Percentiles rank a stretch among this genome's conserved stretches.
These are phyloP conservation scores for Areca catechu DNA, from an alignment of 176 grass and related monocot species.

Conservation along the genomic window DNA sequence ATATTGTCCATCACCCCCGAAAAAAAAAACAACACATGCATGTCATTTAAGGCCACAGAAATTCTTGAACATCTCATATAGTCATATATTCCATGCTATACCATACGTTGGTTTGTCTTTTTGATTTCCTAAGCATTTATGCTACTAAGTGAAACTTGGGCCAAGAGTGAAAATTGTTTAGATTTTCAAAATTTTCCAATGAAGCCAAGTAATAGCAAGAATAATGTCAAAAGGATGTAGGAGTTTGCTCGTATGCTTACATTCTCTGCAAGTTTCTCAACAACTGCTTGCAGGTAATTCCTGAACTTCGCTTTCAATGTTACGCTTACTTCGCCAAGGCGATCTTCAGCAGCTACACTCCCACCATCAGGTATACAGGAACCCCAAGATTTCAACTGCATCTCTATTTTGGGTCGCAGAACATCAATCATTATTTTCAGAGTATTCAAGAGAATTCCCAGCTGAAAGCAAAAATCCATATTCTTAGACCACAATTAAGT, in stretches of 20 bases:
- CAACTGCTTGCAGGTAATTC: constrained; percentile 90
- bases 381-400: constrained; percentile 91
- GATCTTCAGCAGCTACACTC: constrained; percentile 56
- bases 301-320: constrained; percentile 90
- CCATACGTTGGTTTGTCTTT: too few relatives aligned
- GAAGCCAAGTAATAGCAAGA: too few relatives aligned
- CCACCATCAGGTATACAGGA: constrained; percentile 81
- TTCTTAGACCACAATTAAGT: not conserved
- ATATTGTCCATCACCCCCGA: too few relatives aligned
- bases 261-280: constrained; percentile 90
- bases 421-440: constrained; percentile 89
- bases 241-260: constrained; percentile 30
- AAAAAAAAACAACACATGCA: not conserved
- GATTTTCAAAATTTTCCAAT: too few relatives aligned
- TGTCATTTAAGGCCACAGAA: too few relatives aligned
- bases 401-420: constrained; percentile 66
- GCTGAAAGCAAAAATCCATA: constrained; percentile 37
- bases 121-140: too few relatives aligned
- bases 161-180: too few relatives aligned
- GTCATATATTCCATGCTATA: too few relatives aligned
- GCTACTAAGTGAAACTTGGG: too few relatives aligned
- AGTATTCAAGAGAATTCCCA: constrained; percentile 94
- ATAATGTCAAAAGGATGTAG: too few relatives aligned
- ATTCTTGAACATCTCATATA: too few relatives aligned
- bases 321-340: constrained; percentile 78